phyloP scores from a whole-genome alignment of 768 basidiomycete species.

The Sarcomyxa edulis region DNA sequence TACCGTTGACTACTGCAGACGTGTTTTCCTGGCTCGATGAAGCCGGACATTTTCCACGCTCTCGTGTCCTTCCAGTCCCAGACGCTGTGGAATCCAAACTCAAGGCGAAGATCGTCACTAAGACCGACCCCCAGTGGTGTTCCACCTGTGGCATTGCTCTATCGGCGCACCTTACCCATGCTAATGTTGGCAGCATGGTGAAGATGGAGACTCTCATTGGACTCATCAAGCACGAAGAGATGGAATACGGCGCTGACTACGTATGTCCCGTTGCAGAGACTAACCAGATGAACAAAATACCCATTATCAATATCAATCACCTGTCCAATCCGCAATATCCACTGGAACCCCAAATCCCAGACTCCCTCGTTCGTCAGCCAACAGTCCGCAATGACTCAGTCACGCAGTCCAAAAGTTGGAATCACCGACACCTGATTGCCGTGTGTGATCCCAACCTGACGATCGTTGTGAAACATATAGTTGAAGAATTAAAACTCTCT shows the following conservation, averaged over 20 bases:
- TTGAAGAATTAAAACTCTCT: conserved; percentile 19
- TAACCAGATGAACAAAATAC: conserved; percentile 20
- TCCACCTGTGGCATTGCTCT: neutral
- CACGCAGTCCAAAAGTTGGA: conserved; percentile 1
- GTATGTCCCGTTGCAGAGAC: too few relatives aligned
- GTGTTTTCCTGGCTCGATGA: conserved; percentile 42
- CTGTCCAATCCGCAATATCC: too few relatives aligned
- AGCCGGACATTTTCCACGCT: conserved; percentile 30
- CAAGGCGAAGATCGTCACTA: neutral
- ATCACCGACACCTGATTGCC: conserved; percentile 16
- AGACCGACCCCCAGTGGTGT: conserved; percentile 1
- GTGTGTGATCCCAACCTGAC: conserved; percentile 27
- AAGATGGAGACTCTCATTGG: neutral
- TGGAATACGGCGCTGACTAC: too few relatives aligned
- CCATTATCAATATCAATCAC: conserved; percentile 20
- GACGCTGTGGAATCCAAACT: neutral
- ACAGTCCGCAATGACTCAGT: conserved; percentile 6
- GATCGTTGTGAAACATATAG: conserved; percentile 22
- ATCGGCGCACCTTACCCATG: neutral
- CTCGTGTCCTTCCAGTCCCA: neutral
- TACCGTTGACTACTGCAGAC: conserved; percentile 34
- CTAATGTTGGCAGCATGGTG: neutral
- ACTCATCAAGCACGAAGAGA: too few relatives aligned
- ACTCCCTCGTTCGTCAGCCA: too few relatives aligned
- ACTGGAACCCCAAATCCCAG: too few relatives aligned